Conservation (phyloP, 2,329 filamentous ascomycete genomes). For the Ustulina deusta region DNA sequence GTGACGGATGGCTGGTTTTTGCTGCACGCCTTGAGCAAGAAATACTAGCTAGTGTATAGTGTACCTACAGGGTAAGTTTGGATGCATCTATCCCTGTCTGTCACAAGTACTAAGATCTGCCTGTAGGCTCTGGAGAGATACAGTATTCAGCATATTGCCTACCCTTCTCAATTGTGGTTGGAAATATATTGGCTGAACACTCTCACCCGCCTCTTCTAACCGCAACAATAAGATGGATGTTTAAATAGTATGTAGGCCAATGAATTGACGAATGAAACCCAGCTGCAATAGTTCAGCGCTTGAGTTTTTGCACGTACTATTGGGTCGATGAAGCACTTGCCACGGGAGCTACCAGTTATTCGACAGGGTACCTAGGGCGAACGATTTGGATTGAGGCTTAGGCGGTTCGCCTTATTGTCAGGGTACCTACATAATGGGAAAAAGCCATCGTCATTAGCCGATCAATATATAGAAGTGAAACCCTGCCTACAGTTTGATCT, state of each 20-base stretch:
- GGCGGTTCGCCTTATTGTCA: constrained; percentile 20
- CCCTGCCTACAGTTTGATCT: constrained; percentile 20
- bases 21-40: constrained; percentile 11
- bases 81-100: constrained; percentile 34
- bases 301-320: constrained; percentile 11
- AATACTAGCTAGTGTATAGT: not conserved
- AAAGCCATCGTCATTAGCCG: constrained; percentile 27
- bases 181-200: constrained; percentile 14
- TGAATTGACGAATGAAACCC: not conserved
- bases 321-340: constrained; percentile 7
- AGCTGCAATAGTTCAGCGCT: not conserved
- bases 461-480: constrained; percentile 15
- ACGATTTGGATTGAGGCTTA: constrained; percentile 26
- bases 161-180: constrained; percentile 13
- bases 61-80: constrained; percentile 18
- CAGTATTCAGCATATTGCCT: constrained; percentile 17
- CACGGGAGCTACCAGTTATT: constrained; percentile 28
- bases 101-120: constrained; percentile 23
- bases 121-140: constrained; percentile 17
- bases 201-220: not conserved
- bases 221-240: not conserved
- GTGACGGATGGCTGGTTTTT: constrained; percentile 18
- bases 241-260: not conserved
- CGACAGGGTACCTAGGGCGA: constrained; percentile 27
- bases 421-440: constrained; percentile 27